A percentile compares a stretch with the other conserved stretches of the same genome.
Evolutionary conservation across 345 rosid genomes (phyloP).

Genomic region (Raphanus raphanistrum): DNA sequence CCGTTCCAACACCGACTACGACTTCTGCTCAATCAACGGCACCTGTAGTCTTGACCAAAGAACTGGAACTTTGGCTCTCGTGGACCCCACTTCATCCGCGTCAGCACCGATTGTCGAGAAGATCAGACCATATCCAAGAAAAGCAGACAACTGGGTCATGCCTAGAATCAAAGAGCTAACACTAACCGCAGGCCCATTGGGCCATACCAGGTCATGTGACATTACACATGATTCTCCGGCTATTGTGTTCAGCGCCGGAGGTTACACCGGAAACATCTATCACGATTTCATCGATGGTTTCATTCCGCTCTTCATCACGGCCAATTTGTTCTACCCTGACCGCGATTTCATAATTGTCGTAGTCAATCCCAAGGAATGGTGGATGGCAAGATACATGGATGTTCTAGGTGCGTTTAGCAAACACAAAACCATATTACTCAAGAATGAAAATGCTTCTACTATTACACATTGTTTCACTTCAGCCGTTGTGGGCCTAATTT

Average conservation of each 20-base stretch:
- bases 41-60: constrained; percentile 42
- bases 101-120: constrained; percentile 19
- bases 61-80: constrained; percentile 38
- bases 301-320: constrained; percentile 67
- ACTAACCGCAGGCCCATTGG: constrained; percentile 36
- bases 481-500: constrained; percentile 49
- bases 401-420: constrained; percentile 44
- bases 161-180: constrained; percentile 44
- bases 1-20: constrained; percentile 46
- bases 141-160: constrained; percentile 45
- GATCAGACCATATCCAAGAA: constrained; percentile 62
- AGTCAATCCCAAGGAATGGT: constrained; percentile 49
- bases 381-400: constrained; percentile 53
- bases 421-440: constrained; percentile 45
- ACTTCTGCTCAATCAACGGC: constrained; percentile 56
- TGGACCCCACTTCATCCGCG: constrained; percentile 23
- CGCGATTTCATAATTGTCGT: constrained; percentile 55
- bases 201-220: constrained; percentile 36
- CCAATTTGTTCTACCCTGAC: constrained; percentile 36
- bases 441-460: constrained; percentile 41
- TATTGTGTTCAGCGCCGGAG: constrained; percentile 55
- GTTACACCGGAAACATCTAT: constrained; percentile 67
- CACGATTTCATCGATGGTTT: constrained; percentile 68
- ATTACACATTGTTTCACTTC: constrained; percentile 53
- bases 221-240: constrained; percentile 52